Evolutionary conservation across 2,329 filamentous ascomycete species (phyloP).

Genomic region (Periconia sp.): DNA sequence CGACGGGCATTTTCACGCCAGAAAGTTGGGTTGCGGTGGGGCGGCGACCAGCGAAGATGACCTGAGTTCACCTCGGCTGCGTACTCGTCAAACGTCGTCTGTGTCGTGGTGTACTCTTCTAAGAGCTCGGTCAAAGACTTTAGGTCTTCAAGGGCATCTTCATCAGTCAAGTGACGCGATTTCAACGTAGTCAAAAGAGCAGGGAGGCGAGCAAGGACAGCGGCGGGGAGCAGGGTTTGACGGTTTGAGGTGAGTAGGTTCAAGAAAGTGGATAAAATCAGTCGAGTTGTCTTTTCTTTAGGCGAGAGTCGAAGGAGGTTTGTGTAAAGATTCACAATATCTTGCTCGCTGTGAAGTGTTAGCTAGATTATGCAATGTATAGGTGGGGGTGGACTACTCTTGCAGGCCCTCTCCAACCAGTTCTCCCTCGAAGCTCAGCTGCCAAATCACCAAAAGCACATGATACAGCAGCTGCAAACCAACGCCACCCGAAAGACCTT

Average conservation of each 20-base stretch:
- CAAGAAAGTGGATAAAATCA: conserved; percentile 84
- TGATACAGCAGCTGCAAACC: conserved; percentile 93
- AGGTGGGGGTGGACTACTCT: conserved; percentile 58
- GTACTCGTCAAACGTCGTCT: conserved; percentile 69
- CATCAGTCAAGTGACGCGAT: conserved; percentile 53
- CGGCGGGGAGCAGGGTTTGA: conserved; percentile 72
- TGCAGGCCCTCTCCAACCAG: conserved; percentile 78
- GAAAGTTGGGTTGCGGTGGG: conserved; percentile 82
- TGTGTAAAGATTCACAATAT: conserved; percentile 89
- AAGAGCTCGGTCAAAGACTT: conserved; percentile 61
- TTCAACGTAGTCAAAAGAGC: conserved; percentile 60
- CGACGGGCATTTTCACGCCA: conserved; percentile 89
- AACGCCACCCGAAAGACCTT: conserved; percentile 72
- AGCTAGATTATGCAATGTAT: conserved; percentile 7
- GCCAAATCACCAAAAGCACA: conserved; percentile 90
- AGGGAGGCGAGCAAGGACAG: conserved; percentile 81
- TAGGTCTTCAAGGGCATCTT: conserved; percentile 56
- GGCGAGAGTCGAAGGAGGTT: conserved; percentile 88
- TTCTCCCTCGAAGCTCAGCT: conserved; percentile 84
- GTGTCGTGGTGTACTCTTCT: conserved; percentile 77
- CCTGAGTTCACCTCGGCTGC: conserved; percentile 82
- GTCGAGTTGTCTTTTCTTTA: conserved; percentile 95
- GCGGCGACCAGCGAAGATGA: conserved; percentile 89
- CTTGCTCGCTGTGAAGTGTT: conserved; percentile 71
- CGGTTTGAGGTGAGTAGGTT: conserved; percentile 80